Evolutionary conservation across 331 rosid genomes (phyloP), one percentile per base, ranked within the genome.

Genomic region (Prunus yedoensis): DNA sequence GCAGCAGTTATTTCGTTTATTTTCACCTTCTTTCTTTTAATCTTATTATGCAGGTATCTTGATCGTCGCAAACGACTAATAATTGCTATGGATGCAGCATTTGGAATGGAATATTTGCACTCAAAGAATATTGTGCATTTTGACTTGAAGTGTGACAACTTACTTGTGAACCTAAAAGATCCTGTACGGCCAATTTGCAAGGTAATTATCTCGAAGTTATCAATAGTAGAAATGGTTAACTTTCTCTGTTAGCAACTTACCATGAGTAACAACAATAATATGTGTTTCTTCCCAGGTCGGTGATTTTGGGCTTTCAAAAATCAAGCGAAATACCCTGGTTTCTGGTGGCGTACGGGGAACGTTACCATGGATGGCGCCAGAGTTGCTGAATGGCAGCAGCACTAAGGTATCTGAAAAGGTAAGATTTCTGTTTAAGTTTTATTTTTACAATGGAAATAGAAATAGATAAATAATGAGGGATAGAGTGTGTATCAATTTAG

Each of bases 341-440:
- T 90, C 97, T 46, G 98, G 98, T 38, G 98, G 98, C 45, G 97
- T 94, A 51, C 93, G 98, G 23, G 98, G 98, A 83, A 94, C 98
- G 16, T 76, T 94, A 61, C 98, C 98, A 67, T 94, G 98, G 98
- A 94, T 94, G 98, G 98, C 98, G 10, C 98, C 98, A 1, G 98
- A 94, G 85, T 87, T 91, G 51, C 89, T 94, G 43, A 94, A 94
- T 75, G 97, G 98, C 23, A 90, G 97, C 87, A 94, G 98, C 88
- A 94, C 85, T 66, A 94, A 86, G 89, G 98, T 94, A 76, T 94
- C 98, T 4, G 98, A 94, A 78, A 94, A 94, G 96, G 98, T 91
- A 70, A 79, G 68, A 32, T 60, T 45, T 58, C 65, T 49, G 10
- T 56, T 45, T 17, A 54, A 68, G 52, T 30, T 66, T 85, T 64